These are phyloP conservation scores for Leishmania guyanensis DNA, from an alignment of 208 protist species.

Conservation along the genomic window DNA sequence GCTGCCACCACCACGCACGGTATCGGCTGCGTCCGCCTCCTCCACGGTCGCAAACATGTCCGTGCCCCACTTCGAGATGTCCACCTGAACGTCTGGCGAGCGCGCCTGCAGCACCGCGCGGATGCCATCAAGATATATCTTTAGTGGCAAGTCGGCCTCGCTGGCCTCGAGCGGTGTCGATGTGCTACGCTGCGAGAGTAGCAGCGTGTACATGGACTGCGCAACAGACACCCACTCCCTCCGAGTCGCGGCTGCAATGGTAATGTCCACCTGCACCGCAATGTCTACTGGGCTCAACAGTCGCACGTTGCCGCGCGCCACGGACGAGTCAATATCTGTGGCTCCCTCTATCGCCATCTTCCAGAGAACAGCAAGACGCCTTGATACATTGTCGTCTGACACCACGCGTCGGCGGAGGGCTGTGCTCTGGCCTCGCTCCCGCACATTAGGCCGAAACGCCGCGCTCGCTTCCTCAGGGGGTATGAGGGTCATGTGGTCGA, in stretches of 20 bases:
- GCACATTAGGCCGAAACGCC: background rate
- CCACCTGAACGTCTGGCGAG: constrained; percentile 21
- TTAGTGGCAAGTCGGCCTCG: background rate
- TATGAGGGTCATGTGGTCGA: constrained; percentile 21
- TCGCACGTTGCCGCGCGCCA: background rate
- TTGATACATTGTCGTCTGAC: constrained; percentile 18
- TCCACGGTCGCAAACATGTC: constrained; percentile 12
- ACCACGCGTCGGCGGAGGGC: constrained; percentile 16
- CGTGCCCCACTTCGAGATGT: constrained; percentile 9
- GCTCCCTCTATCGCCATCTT: constrained; percentile 9
- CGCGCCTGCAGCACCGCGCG: constrained; percentile 23
- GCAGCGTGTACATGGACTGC: constrained; percentile 17
- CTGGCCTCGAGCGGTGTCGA: background rate
- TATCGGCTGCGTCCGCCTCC: constrained; percentile 6
- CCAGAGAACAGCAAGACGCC: constrained; percentile 23
- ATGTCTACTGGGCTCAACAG: constrained; percentile 28
- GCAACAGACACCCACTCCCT: constrained; percentile 38
- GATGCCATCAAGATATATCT: constrained; percentile 13
- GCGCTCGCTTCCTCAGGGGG: constrained; percentile 12
- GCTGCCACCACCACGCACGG: constrained; percentile 19
- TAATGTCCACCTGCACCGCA: constrained; percentile 42
- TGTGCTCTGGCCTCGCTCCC: constrained; percentile 2
- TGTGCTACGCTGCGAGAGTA: background rate
- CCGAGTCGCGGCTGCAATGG: constrained; percentile 32
- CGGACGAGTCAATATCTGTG: background rate